Evolutionary conservation across 768 basidiomycete species (phyloP), one percentile per base, ranked within the genome.

Genomic region (Phanerochaete carnosa): DNA sequence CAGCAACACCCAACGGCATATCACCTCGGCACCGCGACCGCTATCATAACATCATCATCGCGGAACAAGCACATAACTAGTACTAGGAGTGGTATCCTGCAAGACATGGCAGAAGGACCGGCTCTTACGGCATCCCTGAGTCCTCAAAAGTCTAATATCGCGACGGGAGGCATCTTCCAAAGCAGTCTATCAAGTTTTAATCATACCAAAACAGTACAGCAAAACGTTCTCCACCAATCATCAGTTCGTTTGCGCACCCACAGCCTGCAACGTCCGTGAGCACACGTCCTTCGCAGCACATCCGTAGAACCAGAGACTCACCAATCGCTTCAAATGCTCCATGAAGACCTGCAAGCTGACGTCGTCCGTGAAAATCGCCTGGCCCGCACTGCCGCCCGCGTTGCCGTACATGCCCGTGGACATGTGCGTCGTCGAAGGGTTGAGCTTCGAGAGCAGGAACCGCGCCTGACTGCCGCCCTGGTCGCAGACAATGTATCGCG

Each of bases 361-460:
- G 74, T 99, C 96, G 71, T 98, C 97, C 58, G 97, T 99, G 74
- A 98, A 97, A 74, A 99, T 98, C 16, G 94, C 92, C 74, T 94
- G 91, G 4, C 95, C 95, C 1, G 83, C 77, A 9, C 81, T 81
- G 11, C 84, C 83, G 22, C 83, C 82, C 15, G 85, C 80, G 3
- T 86, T 82, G n/a, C 94, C 93, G 73, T 95, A 95, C 86, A 95
- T 93, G 60, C 85, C 85, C 63, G 84, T 84, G 25, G 92, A 90
- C 90, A 97, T 94, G 73, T 99, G 96, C 43, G 96, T 98, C 61
- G 96, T 98, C 59, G 94, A 96, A 1, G 97, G 97, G 73, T 98
- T 99, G 45, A 99, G 79, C 74, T 98, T 98, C 51, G 90, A 92
- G 29, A 98, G 77, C 70, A 98, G 76, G 88, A 99, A 99, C n/a